These are phyloP conservation scores for Geosmithia morbida DNA, from an alignment of 2,329 filamentous ascomycete species.

Conservation along the genomic window DNA sequence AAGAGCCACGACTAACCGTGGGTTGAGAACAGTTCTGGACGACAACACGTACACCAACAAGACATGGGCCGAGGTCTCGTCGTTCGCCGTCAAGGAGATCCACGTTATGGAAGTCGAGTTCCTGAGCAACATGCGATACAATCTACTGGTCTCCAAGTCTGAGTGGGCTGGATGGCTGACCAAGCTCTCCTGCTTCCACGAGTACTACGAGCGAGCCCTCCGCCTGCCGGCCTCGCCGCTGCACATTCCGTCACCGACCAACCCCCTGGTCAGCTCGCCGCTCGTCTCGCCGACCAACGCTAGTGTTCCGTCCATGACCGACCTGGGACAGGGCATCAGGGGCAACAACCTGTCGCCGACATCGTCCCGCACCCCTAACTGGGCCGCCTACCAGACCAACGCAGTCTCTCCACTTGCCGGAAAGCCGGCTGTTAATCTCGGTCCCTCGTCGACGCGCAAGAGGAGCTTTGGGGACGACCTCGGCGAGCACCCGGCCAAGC, in stretches of 20 bases:
- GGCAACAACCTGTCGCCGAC: conserved; percentile 25
- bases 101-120: conserved; percentile 99
- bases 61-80: conserved; percentile 96
- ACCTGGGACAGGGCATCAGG: conserved; percentile 16
- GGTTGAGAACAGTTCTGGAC: conserved; percentile 63
- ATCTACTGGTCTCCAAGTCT: conserved; percentile 69
- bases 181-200: conserved; percentile 68
- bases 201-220: conserved; percentile 64
- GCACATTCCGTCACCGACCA: conserved; percentile 23
- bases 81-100: conserved; percentile 85
- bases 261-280: conserved; percentile 26
- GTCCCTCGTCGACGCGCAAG: conserved; percentile 27
- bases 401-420: conserved; percentile 31
- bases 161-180: conserved; percentile 82
- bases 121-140: conserved; percentile 95
- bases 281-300: conserved; percentile 31
- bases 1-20: too few species aligned
- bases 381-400: conserved; percentile 23
- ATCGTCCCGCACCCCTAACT: conserved; percentile 18
- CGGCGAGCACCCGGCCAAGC: conserved; percentile 41
- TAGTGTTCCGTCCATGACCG: conserved; percentile 13
- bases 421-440: conserved; percentile 27
- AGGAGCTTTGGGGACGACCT: conserved; percentile 34
- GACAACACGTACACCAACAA: conserved; percentile 99
- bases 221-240: conserved; percentile 25